phyloP scores from a whole-genome alignment of 1,284 basidiomycete species.

The Lignosus rhinocerotis region DNA sequence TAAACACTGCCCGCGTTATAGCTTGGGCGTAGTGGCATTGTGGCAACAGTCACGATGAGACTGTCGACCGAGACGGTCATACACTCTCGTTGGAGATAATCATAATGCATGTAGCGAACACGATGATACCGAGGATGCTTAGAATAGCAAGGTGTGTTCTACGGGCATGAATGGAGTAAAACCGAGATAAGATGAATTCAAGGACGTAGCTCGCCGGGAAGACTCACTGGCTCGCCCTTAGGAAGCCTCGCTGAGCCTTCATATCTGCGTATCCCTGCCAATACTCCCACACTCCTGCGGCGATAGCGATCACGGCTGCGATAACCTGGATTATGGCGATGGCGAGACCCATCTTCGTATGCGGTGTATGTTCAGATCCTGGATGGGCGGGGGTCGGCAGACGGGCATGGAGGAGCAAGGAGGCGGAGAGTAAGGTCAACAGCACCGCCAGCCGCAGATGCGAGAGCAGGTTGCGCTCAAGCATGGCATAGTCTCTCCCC shows the following conservation, averaged over 20 bases:
- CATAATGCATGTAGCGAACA: constrained; percentile 28
- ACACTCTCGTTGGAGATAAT: constrained; percentile 23
- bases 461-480: constrained; percentile 70
- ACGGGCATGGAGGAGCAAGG: constrained; percentile 59
- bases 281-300: constrained; percentile 65
- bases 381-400: constrained; percentile 43
- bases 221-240: constrained; percentile 58
- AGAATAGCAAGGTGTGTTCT: constrained; percentile 27
- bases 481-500: constrained; percentile 72
- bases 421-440: constrained; percentile 62
- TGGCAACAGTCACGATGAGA: constrained; percentile 1
- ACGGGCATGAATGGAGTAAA: background rate
- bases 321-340: constrained; percentile 33
- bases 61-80: constrained; percentile 5
- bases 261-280: constrained; percentile 56
- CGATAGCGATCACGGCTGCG: constrained; percentile 55
- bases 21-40: background rate
- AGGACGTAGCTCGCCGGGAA: constrained; percentile 7
- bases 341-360: constrained; percentile 26
- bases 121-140: constrained; percentile 23
- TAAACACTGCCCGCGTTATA: background rate
- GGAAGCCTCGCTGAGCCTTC: constrained; percentile 56
- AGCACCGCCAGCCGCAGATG: constrained; percentile 66
- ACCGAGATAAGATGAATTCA: constrained; percentile 9
- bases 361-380: constrained; percentile 24